Conservation (phyloP, 306 rosid genomes). For the Glycyrrhiza uralensis region DNA sequence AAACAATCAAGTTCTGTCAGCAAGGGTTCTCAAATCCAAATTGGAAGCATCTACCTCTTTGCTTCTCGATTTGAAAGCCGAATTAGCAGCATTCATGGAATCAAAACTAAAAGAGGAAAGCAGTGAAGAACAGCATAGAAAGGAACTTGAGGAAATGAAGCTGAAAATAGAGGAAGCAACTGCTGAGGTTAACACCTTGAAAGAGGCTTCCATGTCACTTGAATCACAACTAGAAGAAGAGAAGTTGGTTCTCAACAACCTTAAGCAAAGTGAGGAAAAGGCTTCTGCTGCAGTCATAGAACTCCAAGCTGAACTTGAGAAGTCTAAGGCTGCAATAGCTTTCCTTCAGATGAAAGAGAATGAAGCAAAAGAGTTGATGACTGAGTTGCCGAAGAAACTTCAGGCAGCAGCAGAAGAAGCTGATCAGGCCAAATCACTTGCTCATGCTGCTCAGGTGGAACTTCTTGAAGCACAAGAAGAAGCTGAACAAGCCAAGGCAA, state of each 20-base stretch:
- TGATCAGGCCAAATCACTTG: constrained; percentile 63
- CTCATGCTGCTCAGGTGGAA: constrained; percentile 49
- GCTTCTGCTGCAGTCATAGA: constrained; percentile 54
- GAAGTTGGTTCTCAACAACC: constrained; percentile 50
- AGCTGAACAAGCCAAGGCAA: constrained; percentile 73
- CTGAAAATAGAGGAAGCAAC: constrained; percentile 64
- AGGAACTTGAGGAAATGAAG: constrained; percentile 69
- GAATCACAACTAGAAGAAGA: constrained; percentile 64
- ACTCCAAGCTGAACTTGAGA: constrained; percentile 69
- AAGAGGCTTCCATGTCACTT: constrained; percentile 60
- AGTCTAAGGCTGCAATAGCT: constrained; percentile 51
- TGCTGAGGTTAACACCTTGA: constrained; percentile 63
- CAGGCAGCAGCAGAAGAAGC: constrained; percentile 69
- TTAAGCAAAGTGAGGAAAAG: constrained; percentile 68
- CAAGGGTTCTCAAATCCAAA: constrained; percentile 69
- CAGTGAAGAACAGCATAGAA: constrained; percentile 21
- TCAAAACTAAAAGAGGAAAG: constrained; percentile 57
- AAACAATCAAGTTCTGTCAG: constrained; percentile 55
- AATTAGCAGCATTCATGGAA: constrained; percentile 73
- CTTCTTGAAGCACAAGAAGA: constrained; percentile 63
- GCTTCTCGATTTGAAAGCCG: constrained; percentile 67
- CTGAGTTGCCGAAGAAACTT: constrained; percentile 63
- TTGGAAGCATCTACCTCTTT: constrained; percentile 67
- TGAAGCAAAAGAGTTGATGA: constrained; percentile 62
- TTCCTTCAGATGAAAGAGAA: constrained; percentile 62